A percentile compares a stretch with the other conserved stretches of the same genome.
phyloP scores from a whole-genome alignment of 2,329 filamentous ascomycete genomes.

The Macrophomina phaseolina region DNA sequence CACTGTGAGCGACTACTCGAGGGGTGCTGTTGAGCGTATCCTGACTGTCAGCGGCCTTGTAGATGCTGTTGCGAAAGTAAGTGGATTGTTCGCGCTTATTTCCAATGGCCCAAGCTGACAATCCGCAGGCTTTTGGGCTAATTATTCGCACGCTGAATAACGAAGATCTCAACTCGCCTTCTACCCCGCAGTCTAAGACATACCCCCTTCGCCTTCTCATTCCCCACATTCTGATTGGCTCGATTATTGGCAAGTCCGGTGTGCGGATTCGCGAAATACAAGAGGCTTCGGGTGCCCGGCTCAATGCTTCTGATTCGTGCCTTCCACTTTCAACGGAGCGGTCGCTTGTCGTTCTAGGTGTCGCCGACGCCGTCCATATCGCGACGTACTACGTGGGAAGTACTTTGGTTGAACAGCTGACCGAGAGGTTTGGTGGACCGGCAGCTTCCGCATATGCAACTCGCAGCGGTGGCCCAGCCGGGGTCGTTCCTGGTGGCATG shows the following conservation, averaged over 20 bases:
- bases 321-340: constrained; percentile 94
- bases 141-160: constrained; percentile 99
- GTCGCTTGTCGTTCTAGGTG: constrained; percentile 96
- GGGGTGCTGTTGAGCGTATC: constrained; percentile 96
- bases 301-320: constrained; percentile 95
- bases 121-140: constrained; percentile 82
- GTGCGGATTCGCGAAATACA: constrained; percentile 98
- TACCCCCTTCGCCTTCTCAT: constrained; percentile 95
- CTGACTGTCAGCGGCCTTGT: constrained; percentile 96
- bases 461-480: constrained; percentile 88
- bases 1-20: constrained; percentile 97
- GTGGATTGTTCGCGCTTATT: constrained; percentile 33
- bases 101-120: constrained; percentile 38
- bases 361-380: constrained; percentile 97
- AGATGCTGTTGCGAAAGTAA: constrained; percentile 93
- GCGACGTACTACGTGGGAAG: constrained; percentile 98
- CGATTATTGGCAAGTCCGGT: constrained; percentile 97
- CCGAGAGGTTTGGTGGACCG: constrained; percentile 93
- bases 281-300: constrained; percentile 91
- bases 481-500: constrained; percentile 95
- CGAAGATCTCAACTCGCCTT: constrained; percentile 85
- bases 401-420: constrained; percentile 96
- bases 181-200: constrained; percentile 92
- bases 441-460: constrained; percentile 98
- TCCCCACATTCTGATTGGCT: constrained; percentile 95